Base-by-base conservation (phyloP, 108 stramenopile species). In the Nannochloropsis salina region DNA sequence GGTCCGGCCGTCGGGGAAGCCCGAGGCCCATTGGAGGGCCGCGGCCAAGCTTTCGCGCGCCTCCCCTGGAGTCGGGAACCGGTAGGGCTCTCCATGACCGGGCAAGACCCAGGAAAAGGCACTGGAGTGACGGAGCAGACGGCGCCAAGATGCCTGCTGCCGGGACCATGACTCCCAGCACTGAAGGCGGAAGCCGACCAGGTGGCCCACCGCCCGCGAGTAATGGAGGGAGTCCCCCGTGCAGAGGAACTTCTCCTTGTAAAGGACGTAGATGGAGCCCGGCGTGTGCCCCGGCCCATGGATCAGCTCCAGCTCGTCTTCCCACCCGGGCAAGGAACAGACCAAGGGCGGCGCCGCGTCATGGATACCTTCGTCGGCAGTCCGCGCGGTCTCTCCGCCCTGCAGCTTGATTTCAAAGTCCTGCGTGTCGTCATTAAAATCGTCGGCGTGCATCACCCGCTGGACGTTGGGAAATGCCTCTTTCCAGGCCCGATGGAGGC, bases 291-390 rank as follows among this genome's bases (percentile, higher is more conserved):
- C 61, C 20, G 61, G 61, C 61, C 61, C 61, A n/a, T 74, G 61
- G n/a, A 74, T 74, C 61, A 74, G n/a, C 61, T 74, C 20, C n/a
- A 74, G 3, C n/a, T 74, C 61, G 20, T 74, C 61, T 2, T 74
- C 61, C 61, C 61, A 74, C 61, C 61, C 61, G 61, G 61, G 61
- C 61, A 74, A 74, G 61, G 61, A 74, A 74, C 61, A 74, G 61
- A 74, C 61, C 3, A 74, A 74, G 61, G 61, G 61, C 31, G 31
- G 31, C 31, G 31, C 31, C 31, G 31, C 31, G 31, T 31, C 31
- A 1, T 31, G 31, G 31, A 31, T 31, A 31, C 31, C 31, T 31
- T 1, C 31, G 31, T 31, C 31, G 6, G 61, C 61, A 6, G 61
- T 74, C 20, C 61, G 4, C 20, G 20, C 2, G 61, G 20, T 74